Conservation (phyloP, 2,329 filamentous ascomycete genomes). For the Penicillium nordicum region DNA sequence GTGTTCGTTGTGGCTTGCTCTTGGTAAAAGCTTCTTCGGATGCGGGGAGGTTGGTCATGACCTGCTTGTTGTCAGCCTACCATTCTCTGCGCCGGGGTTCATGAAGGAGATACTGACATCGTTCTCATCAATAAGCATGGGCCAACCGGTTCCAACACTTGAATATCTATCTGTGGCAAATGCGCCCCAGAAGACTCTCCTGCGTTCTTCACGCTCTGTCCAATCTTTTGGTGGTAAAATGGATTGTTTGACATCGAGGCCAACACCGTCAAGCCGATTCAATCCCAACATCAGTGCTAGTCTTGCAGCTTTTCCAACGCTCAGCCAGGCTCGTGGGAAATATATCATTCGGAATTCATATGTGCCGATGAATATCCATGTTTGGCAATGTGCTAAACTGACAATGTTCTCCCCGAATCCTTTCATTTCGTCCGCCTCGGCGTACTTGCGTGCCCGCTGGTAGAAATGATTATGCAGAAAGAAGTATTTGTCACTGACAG, state of each 20-base stretch:
- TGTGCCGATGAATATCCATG: slow-evolving; percentile 71
- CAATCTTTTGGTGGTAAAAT: slow-evolving; percentile 82
- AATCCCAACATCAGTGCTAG: slow-evolving; percentile 89
- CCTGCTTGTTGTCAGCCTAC: slow-evolving; percentile 43
- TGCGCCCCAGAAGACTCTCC: slow-evolving; percentile 91
- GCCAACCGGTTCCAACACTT: slow-evolving; percentile 96
- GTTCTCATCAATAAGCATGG: slow-evolving; percentile 86
- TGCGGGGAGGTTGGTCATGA: slow-evolving; percentile 78
- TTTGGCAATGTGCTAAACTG: slow-evolving; percentile 79
- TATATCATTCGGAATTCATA: slow-evolving; percentile 99
- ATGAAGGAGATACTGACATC: slow-evolving; percentile 55
- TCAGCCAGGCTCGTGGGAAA: slow-evolving; percentile 94
- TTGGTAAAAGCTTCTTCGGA: slow-evolving; percentile 82
- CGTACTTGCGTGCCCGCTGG: slow-evolving; percentile 80
- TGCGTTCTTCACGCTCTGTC: slow-evolving; percentile 87
- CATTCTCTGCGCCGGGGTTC: too few relatives aligned
- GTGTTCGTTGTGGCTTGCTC: slow-evolving; percentile 69
- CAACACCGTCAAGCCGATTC: slow-evolving; percentile 76
- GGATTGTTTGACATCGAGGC: slow-evolving; percentile 89
- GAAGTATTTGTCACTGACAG: slow-evolving; percentile 75
- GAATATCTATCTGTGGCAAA: slow-evolving; percentile 90
- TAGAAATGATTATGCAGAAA: slow-evolving; percentile 86
- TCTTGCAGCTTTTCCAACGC: slow-evolving; percentile 75
- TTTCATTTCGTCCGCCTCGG: slow-evolving; percentile 84
- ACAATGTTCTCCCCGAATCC: slow-evolving; percentile 88